Evolutionary conservation across 768 basidiomycete species (phyloP), one percentile per base, ranked within the genome.

Genomic region (Boletus rubroflammeus): DNA sequence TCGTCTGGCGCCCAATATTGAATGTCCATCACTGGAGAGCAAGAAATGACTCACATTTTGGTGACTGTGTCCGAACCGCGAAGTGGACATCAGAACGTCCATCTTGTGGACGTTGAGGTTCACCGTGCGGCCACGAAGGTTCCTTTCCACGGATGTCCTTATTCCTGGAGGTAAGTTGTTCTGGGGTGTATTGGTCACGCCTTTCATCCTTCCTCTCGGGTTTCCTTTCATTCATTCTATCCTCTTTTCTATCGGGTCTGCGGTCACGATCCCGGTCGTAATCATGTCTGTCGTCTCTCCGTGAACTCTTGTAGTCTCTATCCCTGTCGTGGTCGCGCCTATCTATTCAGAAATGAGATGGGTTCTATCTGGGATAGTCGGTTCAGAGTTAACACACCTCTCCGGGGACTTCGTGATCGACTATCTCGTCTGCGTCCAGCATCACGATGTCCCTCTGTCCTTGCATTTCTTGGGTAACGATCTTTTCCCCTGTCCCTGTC

Each of bases 401-500:
- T 67, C 28, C 72, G 64, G 41, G 70, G 70, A 56, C 68, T 72
- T 32, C 66, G 70, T 17, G 71, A 75, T 53, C 82, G 75, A 53
- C 78, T 76, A 19, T 62, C 62, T 31, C 71, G 65, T 35, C 74
- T 72, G 10, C 75, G 68, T 53, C 66, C 64, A 31, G 59, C 3
- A 45, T 73, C 74, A 29, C 73, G 62, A 48, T 75, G 71, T 47
- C 67, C 67, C 21, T 65, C 69, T 31, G 56, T 35, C 40, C 68
- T 62, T 46, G 74, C 58, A 39, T 73, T 59, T 54, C 77, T 70
- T 26, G 78, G 64, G 48, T 79, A 70, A 23, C 80, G 73, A 55
- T 80, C 77, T 34, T 73, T 72, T 50, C 77, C 70, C 45, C 76
- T 73, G 54, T 76, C 65, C 25, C 62, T 61, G 38, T 73, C 42